Base-by-base conservation (phyloP, 805 yeast species). In the Lipomyces orientalis region DNA sequence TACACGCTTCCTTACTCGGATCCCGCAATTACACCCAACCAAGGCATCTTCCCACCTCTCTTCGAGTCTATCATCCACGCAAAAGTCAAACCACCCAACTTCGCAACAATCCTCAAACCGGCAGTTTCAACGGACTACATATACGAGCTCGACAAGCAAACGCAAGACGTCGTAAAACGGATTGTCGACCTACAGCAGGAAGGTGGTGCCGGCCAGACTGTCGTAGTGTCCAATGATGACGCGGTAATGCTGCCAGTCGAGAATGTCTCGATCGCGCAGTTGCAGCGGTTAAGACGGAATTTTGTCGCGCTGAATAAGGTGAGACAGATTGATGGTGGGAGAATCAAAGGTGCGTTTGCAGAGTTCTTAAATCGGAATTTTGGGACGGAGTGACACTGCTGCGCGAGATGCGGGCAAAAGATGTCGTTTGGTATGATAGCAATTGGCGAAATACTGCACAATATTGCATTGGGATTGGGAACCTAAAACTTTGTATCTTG, bases 211-310 rank as follows among this genome's bases (percentile, higher is more conserved):
- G 78, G 79, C 6, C 71, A 52, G 70, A 71, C 82, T 5, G 80
- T 80, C 60, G 79, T 80, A 64, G 83, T 75, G 64, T 84, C 78
- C 33, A 77, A 75, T 2, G 66, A 69, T 5, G 81, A 81, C 12
- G 75, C 84, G 54, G 85, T 92, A 2, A 86, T 85, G 19, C 78
- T 94, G 74, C 97, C 97, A 1, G 74, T 85, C 1, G 79, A 79
- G 4, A 78, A 84, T 0, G 86, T 90, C 8, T 85, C 91, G 14
- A 81, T 88, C 52, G 91, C 97, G 0, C 93, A 90, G 75, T 76
- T 95, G 62, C 97, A 93, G 74, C 82, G 99, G 68, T 81, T 91
- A 14, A 83, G 97, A 77, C 84, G 99, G 73, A 88, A 93, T 19
- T 94, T 90, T 78, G 86, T 93, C n/a, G 82, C 86, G 52, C 81